These are phyloP conservation scores for Leccinum rimulosum DNA, from an alignment of 768 basidiomycete species.

Conservation along the genomic window DNA sequence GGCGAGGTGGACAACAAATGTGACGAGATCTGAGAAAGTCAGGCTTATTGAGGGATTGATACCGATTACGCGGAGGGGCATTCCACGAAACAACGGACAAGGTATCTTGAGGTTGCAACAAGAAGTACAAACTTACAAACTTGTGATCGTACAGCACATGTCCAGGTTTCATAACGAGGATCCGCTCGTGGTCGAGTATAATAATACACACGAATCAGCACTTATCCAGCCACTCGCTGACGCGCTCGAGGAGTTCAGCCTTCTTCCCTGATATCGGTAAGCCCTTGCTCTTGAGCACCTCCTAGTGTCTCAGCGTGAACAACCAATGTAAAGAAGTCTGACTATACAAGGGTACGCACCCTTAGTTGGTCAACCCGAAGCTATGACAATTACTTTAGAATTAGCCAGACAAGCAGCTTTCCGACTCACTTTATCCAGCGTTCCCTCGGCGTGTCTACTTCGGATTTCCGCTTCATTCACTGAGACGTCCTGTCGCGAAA, in stretches of 20 bases:
- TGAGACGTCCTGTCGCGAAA: constrained; percentile 47
- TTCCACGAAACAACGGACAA: neutral
- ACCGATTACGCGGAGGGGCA: neutral
- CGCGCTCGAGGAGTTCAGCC: constrained; percentile 64
- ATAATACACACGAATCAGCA: constrained; percentile 15
- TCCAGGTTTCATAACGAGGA: neutral
- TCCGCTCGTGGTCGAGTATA: neutral
- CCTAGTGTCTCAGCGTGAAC: constrained; percentile 37
- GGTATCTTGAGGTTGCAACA: neutral
- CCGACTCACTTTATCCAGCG: constrained; percentile 59
- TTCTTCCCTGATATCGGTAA: constrained; percentile 66
- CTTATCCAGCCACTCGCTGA: constrained; percentile 57
- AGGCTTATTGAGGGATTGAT: neutral
- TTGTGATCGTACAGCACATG: neutral
- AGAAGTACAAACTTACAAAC: neutral
- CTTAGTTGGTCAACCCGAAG: constrained; percentile 77
- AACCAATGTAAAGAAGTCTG: neutral
- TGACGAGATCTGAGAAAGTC: neutral
- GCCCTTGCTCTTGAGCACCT: constrained; percentile 71
- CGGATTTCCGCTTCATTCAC: constrained; percentile 75
- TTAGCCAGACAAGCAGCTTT: neutral
- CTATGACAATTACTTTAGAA: constrained; percentile 37
- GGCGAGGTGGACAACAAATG: neutral
- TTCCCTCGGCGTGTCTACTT: constrained; percentile 57
- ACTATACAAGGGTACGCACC: constrained; percentile 37